Conservation (phyloP, 371 early-diverging fungal genomes). For the Chytridiales sp. region DNA sequence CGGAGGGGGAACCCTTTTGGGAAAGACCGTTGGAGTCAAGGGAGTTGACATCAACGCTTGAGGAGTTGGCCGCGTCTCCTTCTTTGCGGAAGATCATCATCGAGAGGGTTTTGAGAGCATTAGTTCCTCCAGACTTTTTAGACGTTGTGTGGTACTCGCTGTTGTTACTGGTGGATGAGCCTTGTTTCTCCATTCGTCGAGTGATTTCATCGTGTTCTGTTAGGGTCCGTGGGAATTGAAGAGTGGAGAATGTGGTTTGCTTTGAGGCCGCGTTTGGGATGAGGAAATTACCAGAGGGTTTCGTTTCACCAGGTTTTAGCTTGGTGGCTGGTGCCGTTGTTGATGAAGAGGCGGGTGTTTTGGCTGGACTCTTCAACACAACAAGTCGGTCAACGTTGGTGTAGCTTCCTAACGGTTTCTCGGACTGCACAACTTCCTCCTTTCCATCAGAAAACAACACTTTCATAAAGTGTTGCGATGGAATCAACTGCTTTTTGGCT, state of each 20-base stretch:
- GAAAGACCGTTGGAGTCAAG: no score
- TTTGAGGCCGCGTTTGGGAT: no score
- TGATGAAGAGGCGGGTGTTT: no score
- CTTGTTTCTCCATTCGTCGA: constrained; percentile 9
- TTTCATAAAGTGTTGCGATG: constrained; percentile 27
- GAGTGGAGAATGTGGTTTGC: constrained; percentile 27
- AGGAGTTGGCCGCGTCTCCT: no score
- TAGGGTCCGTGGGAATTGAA: constrained; percentile 37
- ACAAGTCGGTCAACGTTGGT: constrained; percentile 23
- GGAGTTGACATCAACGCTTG: no score
- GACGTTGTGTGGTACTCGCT: constrained; percentile 7
- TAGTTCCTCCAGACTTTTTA: constrained; percentile 15
- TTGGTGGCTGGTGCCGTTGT: no score
- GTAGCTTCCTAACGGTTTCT: constrained; percentile 20
- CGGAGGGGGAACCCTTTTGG: no score
- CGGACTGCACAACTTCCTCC: constrained; percentile 25
- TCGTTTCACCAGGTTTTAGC: no score
- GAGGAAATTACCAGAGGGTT: no score
- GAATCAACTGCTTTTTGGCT: constrained; percentile 39
- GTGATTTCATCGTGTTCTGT: constrained; percentile 28
- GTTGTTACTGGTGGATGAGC: constrained; percentile 5
- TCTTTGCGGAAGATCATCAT: constrained; percentile 32
- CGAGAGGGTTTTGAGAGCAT: constrained; percentile 27
- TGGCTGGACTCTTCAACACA: no score
- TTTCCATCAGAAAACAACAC: constrained; percentile 31